These are phyloP conservation scores for Penicillium sp. DNA, from an alignment of 2,329 filamentous ascomycete species.

Conservation along the genomic window DNA sequence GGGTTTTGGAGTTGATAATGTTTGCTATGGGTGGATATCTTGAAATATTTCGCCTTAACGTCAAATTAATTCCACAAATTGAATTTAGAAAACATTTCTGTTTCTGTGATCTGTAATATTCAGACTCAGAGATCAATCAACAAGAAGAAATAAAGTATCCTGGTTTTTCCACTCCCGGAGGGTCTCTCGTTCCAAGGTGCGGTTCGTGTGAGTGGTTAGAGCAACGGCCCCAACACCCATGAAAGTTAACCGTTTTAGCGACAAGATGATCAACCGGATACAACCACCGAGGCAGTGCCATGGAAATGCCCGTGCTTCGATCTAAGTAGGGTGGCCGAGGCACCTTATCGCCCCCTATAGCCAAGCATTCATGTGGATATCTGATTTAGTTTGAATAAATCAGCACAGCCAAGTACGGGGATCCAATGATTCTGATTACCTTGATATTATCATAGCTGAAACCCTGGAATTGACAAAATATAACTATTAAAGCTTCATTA, in stretches of 20 bases:
- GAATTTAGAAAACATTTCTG: background rate
- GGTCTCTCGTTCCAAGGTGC: background rate
- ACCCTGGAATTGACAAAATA: background rate
- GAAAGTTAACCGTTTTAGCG: background rate
- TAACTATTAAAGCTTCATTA: background rate
- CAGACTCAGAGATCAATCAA: background rate
- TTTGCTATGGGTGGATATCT: background rate
- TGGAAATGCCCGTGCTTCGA: background rate
- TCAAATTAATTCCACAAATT: background rate
- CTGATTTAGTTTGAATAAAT: background rate
- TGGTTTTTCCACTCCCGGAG: background rate
- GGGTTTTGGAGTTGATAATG: background rate
- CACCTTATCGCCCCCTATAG: background rate
- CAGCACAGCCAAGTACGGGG: background rate
- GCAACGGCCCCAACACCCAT: background rate
- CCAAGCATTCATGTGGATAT: constrained; percentile 15
- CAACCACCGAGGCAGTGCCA: constrained; percentile 18
- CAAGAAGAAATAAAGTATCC: background rate
- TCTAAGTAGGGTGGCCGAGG: constrained; percentile 15
- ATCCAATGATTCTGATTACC: background rate
- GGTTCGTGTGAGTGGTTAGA: background rate
- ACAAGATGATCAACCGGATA: constrained; percentile 7
- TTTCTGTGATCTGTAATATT: background rate
- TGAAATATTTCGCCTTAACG: background rate
- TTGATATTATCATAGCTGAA: background rate